These are phyloP conservation scores for Lathyrus sativus DNA, from an alignment of 306 rosid species.

Conservation along the genomic window DNA sequence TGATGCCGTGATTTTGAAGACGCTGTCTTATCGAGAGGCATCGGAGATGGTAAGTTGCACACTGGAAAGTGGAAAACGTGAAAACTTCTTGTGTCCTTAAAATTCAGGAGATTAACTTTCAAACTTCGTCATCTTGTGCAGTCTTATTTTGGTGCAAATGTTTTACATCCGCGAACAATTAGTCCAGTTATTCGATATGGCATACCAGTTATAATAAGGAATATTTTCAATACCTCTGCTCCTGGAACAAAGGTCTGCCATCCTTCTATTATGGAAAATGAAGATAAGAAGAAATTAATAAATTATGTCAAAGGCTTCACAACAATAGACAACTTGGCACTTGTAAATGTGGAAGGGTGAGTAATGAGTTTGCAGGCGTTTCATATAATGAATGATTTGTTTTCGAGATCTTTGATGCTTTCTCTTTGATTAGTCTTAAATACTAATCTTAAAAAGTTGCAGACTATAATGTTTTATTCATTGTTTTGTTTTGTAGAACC, in stretches of 20 bases:
- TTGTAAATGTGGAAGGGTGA: conserved; percentile 97
- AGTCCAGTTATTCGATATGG: conserved; percentile 88
- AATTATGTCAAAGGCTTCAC: conserved; percentile 94
- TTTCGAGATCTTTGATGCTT: conserved; percentile 8
- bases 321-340: conserved; percentile 94
- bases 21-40: conserved; percentile 93
- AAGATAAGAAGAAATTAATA: conserved; percentile 53
- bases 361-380: conserved; percentile 36
- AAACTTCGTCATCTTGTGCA: conserved; percentile 45
- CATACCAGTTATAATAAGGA: conserved; percentile 87
- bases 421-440: conserved; percentile 20
- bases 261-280: conserved; percentile 48
- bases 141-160: conserved; percentile 99
- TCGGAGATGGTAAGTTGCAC: conserved; percentile 89
- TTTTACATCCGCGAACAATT: conserved; percentile 94
- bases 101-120: conserved; percentile 40
- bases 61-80: conserved; percentile 18
- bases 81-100: conserved; percentile 24
- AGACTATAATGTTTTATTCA: conserved; percentile 15
- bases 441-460: neutral
- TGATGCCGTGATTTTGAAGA: conserved; percentile 90
- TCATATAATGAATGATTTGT: neutral
- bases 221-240: conserved; percentile 84
- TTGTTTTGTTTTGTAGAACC: conserved; percentile 60
- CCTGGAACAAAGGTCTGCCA: conserved; percentile 89